Evolutionary conservation across 208 protist species (phyloP), one percentile per base, ranked within the genome.

Genomic region (Crithidia fasciculata): DNA sequence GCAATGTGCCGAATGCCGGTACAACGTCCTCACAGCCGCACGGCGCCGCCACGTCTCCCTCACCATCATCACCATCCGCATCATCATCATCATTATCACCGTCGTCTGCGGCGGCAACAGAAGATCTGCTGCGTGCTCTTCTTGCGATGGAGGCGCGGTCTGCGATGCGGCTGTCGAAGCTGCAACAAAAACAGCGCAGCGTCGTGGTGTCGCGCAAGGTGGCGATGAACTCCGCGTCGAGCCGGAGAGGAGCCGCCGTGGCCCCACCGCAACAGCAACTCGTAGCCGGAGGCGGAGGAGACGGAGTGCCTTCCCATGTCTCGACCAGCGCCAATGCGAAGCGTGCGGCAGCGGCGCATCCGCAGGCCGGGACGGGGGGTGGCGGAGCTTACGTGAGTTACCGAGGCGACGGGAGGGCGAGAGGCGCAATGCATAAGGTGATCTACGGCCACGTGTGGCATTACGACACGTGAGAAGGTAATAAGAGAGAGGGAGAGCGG

Each of bases 141-240:
- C 52, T 78, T 6, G 66, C 74, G 13, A 16, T 78, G 0, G 74
- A 78, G 59, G 55, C 63, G 44, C 74, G 72, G 52, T 69, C 57
- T 50, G 74, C 74, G 28, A 4, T 72, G 66, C 57, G 37, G 45
- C 37, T 78, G 19, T n/a, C 43, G 19, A 41, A 41, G 0, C 66
- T 72, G 41, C 52, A 69, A 37, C 19, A n/a, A 4, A 13, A 63
- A 5, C 66, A 73, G 66, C 65, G 62, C 40, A 5, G 16, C n/a
- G 16, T 78, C 16, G 36, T 72, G 0, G 8, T 43, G 16, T 15
- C 43, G 3, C 45, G 50, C 16, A 36, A 5, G 18, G n/a, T 41
- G 0, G 59, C 66, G 5, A 69, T 63, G 66, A 43, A 7, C 12
- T 8, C 10, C 13, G 28, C 45, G 45, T 49, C 41, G 7, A 12